Evolutionary conservation across 495 filamentous ascomycete species (phyloP), one percentile per base, ranked within the genome.

Genomic region (Ascodesmis nigricans): DNA sequence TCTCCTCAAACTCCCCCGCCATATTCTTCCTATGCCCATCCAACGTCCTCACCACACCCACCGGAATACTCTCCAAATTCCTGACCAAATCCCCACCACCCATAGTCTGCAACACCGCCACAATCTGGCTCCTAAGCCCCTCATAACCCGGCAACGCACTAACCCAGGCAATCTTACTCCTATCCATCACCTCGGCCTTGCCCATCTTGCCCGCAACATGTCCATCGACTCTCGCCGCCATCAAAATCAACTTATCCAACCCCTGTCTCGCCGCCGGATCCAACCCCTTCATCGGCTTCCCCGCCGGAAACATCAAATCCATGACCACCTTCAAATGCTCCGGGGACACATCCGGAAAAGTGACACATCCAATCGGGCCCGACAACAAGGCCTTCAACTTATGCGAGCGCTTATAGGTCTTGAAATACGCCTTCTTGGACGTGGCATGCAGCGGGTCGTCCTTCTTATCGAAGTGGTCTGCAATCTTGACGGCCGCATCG

Each of bases 131-230:
- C 38, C 83, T 66, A 43, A 95, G 60, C 13, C 73, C 72, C 19
- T 84, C 79, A 38, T 92, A 50, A 7, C 82, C 82, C 33, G 74
- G 75, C 45, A 95, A 77, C n/a, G 69, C 65, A 26, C 75, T 78
- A 33, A 95, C 68, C 77, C 78, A 87, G 52, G 71, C 75, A 36
- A 78, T 60, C 42, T 78, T 73, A 11, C 73, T 71, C 19, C 63
- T 48, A 56, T 97, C 90, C 46, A 95, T 79, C 28, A 81, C 75
- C 57, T 66, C 69, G 39, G 75, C 75, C 44, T 76, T 71, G 4
- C 47, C 48, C 9, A 41, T 38, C 34, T 35, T 29, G n/a, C 32
- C 40, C 2, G 46, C 46, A 40, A 49, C 41, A 33, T 50, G 38
- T 0, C 47, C 47, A 39, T 73, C 68, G 16, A 91, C 67, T 35